Base-by-base conservation (phyloP, 108 stramenopile genomes). In the Mediolabrus comicus region DNA sequence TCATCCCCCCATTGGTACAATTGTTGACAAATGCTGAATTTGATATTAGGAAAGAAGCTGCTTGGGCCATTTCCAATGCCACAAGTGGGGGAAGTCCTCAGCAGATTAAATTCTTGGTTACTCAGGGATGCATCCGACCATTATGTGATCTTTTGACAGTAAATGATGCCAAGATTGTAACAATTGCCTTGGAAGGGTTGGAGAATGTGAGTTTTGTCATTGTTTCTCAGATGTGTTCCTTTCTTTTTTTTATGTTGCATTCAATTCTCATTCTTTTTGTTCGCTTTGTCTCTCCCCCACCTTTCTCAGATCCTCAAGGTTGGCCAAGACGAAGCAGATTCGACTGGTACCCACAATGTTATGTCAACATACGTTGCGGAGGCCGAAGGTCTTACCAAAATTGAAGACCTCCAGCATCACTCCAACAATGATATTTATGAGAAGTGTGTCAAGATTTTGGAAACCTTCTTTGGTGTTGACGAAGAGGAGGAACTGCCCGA, bases 51-150 rank as follows among this genome's bases (percentile, higher is more conserved):
- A 98, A 98, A 84, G 98, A 98, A 79, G 98, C 98, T 10, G 97
- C 97, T 17, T 98, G 99, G 99, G 97, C 97, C 11, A 96, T 99
- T 77, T 95, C 91, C 53, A 99, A 99, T 76, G 99, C 97, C 32
- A 98, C 97, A 0, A 90, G 90, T n/a, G 98, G 99, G 31, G 99
- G 99, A 25, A 98, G 85, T 52, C 79, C 82, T 24, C 83, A 91
- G 38, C 98, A 99, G 79, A 97, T 98, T 73, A 92, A 92, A 63
- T 92, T 96, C 65, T 80, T 98, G 38, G 97, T 98, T 27, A 83
- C 87, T 55, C 90, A 94, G 65, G 98, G 96, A 27, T 97, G 95
- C 27, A 97, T 98, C 71, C 84, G 87, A 27, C 97, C 98, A 27
- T 78, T 98, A 24, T 97, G 97, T 70, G 94, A 94, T 75, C 86